These are phyloP conservation scores for Quercus lobata DNA, from an alignment of 331 rosid genomes.

Conservation along the genomic window DNA sequence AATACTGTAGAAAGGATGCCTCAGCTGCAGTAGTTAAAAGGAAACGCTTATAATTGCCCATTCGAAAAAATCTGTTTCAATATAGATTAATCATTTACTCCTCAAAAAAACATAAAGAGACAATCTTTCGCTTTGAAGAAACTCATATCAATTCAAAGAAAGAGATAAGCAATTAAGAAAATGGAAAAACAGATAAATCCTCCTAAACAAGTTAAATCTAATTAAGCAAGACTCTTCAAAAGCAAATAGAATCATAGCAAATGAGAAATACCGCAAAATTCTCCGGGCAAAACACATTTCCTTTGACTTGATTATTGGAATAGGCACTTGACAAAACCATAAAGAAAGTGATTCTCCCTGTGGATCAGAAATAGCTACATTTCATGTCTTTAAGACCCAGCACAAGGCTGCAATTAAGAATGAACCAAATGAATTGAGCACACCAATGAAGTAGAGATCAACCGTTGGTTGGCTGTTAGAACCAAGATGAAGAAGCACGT, in stretches of 20 bases:
- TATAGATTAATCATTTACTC: background rate
- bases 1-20: conserved; percentile 79
- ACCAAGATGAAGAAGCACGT: conserved; percentile 87
- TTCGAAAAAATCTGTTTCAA: conserved; percentile 52
- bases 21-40: conserved; percentile 44
- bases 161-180: background rate
- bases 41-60: conserved; percentile 67
- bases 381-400: conserved; percentile 22
- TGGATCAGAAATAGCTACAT: conserved; percentile 31
- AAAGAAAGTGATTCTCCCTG: conserved; percentile 85
- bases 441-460: conserved; percentile 33
- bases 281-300: conserved; percentile 77
- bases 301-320: conserved; percentile 52
- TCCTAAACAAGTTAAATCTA: background rate
- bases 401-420: conserved; percentile 13
- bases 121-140: conserved; percentile 1
- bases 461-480: conserved; percentile 62
- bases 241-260: conserved; percentile 9
- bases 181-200: background rate
- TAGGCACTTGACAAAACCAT: conserved; percentile 64
- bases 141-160: background rate
- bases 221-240: background rate
- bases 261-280: conserved; percentile 50
- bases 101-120: too few species aligned
- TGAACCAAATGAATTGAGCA: conserved; percentile 10